Evolutionary conservation across 2,329 filamentous ascomycete species (phyloP).

Genomic region (Ophiostoma montium): DNA sequence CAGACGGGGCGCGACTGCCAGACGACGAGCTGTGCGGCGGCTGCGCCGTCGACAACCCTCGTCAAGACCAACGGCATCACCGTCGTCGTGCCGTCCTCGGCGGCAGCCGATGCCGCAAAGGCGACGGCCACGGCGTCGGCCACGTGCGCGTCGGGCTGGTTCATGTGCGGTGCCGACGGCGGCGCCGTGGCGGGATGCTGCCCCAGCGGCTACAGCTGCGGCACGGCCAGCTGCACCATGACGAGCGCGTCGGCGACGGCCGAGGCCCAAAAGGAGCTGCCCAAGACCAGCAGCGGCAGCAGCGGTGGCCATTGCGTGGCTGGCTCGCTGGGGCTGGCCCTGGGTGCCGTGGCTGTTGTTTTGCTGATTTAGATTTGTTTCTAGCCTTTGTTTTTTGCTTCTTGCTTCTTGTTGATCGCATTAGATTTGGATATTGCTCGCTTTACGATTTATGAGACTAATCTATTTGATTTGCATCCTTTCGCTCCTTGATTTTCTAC

Average conservation of each 20-base stretch:
- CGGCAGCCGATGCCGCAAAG: conserved; percentile 25
- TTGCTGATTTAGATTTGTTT: neutral
- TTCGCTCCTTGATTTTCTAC: no score
- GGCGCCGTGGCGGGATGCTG: conserved; percentile 70
- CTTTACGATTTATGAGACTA: neutral
- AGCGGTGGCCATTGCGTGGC: neutral
- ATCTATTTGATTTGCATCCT: no score
- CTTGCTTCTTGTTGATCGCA: neutral
- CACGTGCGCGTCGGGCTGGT: conserved; percentile 70
- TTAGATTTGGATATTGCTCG: neutral
- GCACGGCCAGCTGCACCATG: conserved; percentile 55
- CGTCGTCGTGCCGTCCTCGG: conserved; percentile 44
- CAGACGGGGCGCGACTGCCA: conserved; percentile 75
- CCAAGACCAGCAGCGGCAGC: conserved; percentile 14
- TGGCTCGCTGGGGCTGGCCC: neutral
- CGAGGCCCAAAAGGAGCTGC: conserved; percentile 40
- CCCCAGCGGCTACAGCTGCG: conserved; percentile 62
- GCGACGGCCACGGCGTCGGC: conserved; percentile 21
- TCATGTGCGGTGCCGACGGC: conserved; percentile 43
- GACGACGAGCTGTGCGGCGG: conserved; percentile 60
- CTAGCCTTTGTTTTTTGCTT: neutral
- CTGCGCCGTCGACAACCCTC: conserved; percentile 47
- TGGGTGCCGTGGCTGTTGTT: neutral
- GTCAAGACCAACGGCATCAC: conserved; percentile 47
- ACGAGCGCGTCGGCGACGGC: conserved; percentile 36